Base-by-base conservation (phyloP, 345 rosid species). In the Murraya koenigii region DNA sequence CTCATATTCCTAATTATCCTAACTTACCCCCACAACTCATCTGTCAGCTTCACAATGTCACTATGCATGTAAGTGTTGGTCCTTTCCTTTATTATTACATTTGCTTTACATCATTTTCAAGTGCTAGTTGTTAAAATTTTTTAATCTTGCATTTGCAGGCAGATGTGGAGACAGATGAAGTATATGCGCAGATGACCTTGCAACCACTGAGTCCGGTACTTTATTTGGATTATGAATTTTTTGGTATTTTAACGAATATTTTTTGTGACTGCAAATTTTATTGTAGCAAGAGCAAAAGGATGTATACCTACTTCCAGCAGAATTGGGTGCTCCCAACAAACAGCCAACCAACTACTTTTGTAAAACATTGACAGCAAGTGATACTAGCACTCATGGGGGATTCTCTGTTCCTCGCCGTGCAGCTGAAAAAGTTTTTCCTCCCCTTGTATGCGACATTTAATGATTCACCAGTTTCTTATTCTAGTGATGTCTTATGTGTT, bases 81-180 rank as follows among this genome's bases (percentile, higher is more conserved):
- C 67, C 30, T 36, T n/a, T 33, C 62, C 30, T 36, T n/a, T 14
- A 33, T 23, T 64, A 23, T 64, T 69, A 22, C 33, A 64, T 65
- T 59, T 66, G 58, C 41, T 54, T 67, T 20, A 30, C 22, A 23
- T 28, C 39, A 38, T 35, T 32, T 44, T 49, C 17, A 32, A 66
- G 33, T 41, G 49, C 30, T 60, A 44, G n/a, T 74, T 35, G 35
- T 74, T 36, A 44, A n/a, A 23, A 76, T 22, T 6, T 44, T 13
- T 36, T 62, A 63, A 66, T 76, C 71, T 23, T 80, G 49, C 72
- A 67, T 67, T 28, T 78, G 71, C 80, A 91, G 95, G 95, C 95
- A 30, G 95, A 91, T 84, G 85, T 86, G 59, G 95, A 91, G 85
- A 89, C 92, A 1, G 95, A 91, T 80, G 95, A 91, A 85, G 95